Evolutionary conservation across 2,329 filamentous ascomycete genomes (phyloP).

Genomic region (Fusarium pseudonygamai): DNA sequence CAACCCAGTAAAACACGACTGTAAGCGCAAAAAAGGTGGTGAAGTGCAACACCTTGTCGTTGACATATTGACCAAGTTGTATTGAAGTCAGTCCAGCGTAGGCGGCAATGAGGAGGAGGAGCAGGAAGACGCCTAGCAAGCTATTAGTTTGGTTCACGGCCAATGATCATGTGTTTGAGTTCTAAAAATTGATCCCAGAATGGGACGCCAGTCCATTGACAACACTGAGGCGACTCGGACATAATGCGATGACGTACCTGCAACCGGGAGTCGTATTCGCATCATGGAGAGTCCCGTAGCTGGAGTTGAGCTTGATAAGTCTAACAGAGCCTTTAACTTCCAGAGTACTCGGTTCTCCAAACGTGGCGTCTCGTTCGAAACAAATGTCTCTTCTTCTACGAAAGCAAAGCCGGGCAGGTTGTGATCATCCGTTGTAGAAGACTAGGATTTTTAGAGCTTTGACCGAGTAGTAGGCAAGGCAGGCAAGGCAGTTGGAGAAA

Average conservation of each 20-base stretch:
- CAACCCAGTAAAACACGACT: slow-evolving; percentile 92
- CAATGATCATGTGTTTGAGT: neutral
- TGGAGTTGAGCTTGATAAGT: neutral
- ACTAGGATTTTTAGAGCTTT: slow-evolving; percentile 24
- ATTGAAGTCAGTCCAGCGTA: slow-evolving; percentile 80
- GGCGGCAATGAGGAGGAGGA: slow-evolving; percentile 77
- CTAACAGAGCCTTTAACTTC: neutral
- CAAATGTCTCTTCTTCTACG: neutral
- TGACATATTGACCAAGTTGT: slow-evolving; percentile 67
- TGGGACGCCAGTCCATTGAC: neutral
- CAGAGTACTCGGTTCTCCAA: neutral
- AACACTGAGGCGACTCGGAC: neutral
- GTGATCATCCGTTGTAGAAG: slow-evolving; percentile 16
- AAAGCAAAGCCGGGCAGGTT: neutral
- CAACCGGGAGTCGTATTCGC: slow-evolving; percentile 89
- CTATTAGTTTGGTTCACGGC: slow-evolving; percentile 7
- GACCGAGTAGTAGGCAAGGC: neutral
- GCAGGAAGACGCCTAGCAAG: slow-evolving; percentile 69
- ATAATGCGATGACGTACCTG: slow-evolving; percentile 66
- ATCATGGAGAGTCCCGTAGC: slow-evolving; percentile 56
- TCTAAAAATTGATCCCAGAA: neutral
- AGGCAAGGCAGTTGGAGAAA: neutral
- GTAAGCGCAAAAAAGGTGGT: slow-evolving; percentile 92
- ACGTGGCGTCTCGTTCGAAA: neutral
- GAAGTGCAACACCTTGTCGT: slow-evolving; percentile 91